Percentiles rank a stretch among this genome's conserved stretches.
phyloP scores from a whole-genome alignment of 2,329 filamentous ascomycete species.

The Karstenula rhodostoma region DNA sequence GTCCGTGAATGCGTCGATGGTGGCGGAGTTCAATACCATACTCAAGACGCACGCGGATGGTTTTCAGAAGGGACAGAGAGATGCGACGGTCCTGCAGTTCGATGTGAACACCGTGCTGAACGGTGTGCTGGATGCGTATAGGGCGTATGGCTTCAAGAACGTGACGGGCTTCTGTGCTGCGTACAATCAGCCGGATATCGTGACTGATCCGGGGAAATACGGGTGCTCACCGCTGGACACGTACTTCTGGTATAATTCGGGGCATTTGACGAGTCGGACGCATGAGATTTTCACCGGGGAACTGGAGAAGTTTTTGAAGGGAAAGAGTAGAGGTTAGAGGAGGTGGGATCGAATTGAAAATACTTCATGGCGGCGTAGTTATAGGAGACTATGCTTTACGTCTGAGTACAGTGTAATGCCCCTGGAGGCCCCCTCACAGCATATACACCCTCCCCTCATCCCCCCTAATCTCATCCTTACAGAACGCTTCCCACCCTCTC shows the following conservation, averaged over 20 bases:
- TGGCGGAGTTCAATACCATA: slow-evolving; percentile 56
- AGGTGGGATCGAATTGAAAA: no score
- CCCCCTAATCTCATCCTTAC: slow-evolving; percentile 30
- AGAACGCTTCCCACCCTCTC: slow-evolving; percentile 34
- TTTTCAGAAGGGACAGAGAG: slow-evolving; percentile 45
- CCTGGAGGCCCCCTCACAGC: slow-evolving; percentile 10
- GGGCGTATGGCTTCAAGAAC: slow-evolving; percentile 55
- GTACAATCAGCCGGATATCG: slow-evolving; percentile 58
- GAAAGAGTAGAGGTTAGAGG: slow-evolving; percentile 12
- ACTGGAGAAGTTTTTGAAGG: slow-evolving; percentile 29
- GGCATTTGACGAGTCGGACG: slow-evolving; percentile 55
- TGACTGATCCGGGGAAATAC: slow-evolving; percentile 53
- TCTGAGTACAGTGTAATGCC: no score
- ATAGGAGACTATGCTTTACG: no score
- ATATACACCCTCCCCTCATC: slow-evolving; percentile 29
- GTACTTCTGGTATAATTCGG: slow-evolving; percentile 60
- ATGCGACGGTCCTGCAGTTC: slow-evolving; percentile 53
- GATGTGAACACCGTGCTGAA: slow-evolving; percentile 56
- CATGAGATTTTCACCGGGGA: slow-evolving; percentile 50
- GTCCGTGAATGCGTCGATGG: slow-evolving; percentile 57
- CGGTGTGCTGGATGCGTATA: slow-evolving; percentile 53
- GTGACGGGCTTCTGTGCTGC: slow-evolving; percentile 55
- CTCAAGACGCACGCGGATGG: slow-evolving; percentile 44
- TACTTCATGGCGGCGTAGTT: no score
- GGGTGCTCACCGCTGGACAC: slow-evolving; percentile 54